Evolutionary conservation across 2,329 filamentous ascomycete species (phyloP), one percentile per base, ranked within the genome.

Genomic region (Amauroascus verrucosus): DNA sequence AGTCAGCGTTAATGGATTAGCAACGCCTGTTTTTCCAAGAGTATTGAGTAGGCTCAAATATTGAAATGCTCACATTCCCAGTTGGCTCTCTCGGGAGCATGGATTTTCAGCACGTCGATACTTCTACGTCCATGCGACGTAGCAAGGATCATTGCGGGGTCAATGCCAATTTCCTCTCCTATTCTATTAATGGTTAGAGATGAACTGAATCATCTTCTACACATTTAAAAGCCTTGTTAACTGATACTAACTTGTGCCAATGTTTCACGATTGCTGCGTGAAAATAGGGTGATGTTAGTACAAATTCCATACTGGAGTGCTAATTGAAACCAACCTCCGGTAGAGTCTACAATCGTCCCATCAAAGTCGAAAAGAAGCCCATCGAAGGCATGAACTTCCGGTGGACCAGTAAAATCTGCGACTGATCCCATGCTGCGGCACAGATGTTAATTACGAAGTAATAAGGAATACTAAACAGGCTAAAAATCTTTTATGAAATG

Each of bases 101-200:
- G 80, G 26, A 90, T 74, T 66, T 80, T 80, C 55, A 98, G 77
- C 2, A 86, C 82, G 63, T 98, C 93, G 63, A 97, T 95, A 60
- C 83, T 88, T 55, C 93, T 77, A 56, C 91, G 82, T 57, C 93
- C 93, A 70, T 98, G 93, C 4, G 89, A 95, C 8, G 88, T 95
- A 63, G 88, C 79, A 24, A 97, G 78, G 62, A 98, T 97, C 44
- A 85, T 80, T 46, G 84, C 77, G n/a, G 88, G 86, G 59, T 88
- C 81, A 20, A 96, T 84, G 22, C 87, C 87, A 63, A 97, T 84
- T 66, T 95, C 87, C 8, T 79, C 77, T 48, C 86, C 90, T 54
- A 74, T 64, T 58, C 72, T 75, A 45, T 51, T 41, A 28, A 40
- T 22, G 6, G 20, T 52, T 28, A 51, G 26, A 51, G 18, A 54